Percentiles rank a stretch among this genome's conserved stretches.
Evolutionary conservation across 768 basidiomycete species (phyloP).

Genomic region (Mycena indigotica): DNA sequence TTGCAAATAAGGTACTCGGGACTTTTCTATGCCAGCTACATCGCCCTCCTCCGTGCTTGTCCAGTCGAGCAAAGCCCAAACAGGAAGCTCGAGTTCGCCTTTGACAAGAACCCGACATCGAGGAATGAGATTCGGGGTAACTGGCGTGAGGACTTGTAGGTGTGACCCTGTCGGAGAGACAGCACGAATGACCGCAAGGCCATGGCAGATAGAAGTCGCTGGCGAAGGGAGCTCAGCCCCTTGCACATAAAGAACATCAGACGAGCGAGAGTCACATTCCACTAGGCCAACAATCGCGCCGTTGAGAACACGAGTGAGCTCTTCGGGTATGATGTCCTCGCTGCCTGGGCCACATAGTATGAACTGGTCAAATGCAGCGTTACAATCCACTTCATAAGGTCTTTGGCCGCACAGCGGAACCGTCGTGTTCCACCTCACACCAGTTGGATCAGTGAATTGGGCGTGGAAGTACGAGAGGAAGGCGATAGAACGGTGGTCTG

Average conservation of each 20-base stretch:
- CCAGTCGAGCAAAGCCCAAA: slow-evolving; percentile 87
- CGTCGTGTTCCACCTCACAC: slow-evolving; percentile 62
- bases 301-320: slow-evolving; percentile 73
- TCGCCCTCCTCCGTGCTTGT: slow-evolving; percentile 36
- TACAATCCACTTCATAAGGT: slow-evolving; percentile 74
- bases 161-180: slow-evolving; percentile 41
- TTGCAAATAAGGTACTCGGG: slow-evolving; percentile 73
- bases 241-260: slow-evolving; percentile 59
- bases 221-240: slow-evolving; percentile 58
- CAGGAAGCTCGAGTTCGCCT: slow-evolving; percentile 85
- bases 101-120: slow-evolving; percentile 63
- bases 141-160: slow-evolving; percentile 82
- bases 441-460: slow-evolving; percentile 31
- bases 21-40: slow-evolving; percentile 53
- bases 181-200: slow-evolving; percentile 75
- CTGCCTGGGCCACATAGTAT: slow-evolving; percentile 71
- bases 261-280: slow-evolving; percentile 45
- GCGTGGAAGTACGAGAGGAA: slow-evolving; percentile 81
- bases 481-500: slow-evolving; percentile 71
- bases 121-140: slow-evolving; percentile 52
- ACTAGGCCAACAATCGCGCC: slow-evolving; percentile 81
- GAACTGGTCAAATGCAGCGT: slow-evolving; percentile 59
- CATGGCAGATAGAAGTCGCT: slow-evolving; percentile 62
- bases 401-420: slow-evolving; percentile 65
- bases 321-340: slow-evolving; percentile 76